These are phyloP conservation scores for Phytophthora macrochlamydospora DNA, from an alignment of 352 stramenopile genomes.

Conservation along the genomic window DNA sequence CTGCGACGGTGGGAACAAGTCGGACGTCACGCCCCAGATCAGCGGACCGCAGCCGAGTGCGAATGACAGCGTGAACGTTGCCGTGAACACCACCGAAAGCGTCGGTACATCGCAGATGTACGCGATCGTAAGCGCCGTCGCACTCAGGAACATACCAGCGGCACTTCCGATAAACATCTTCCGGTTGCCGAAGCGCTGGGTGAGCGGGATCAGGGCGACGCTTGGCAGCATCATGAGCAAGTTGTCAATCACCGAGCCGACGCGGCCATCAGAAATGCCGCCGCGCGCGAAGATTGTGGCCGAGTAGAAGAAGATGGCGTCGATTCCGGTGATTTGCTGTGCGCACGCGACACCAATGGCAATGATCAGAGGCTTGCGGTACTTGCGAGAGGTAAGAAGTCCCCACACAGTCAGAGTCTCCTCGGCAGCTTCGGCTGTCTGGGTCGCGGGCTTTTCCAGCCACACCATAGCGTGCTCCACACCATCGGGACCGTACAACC, in stretches of 20 bases:
- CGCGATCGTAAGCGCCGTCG: slow-evolving; percentile 31
- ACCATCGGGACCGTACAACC: slow-evolving; percentile 18
- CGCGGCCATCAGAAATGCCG: slow-evolving; percentile 45
- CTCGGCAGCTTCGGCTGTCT: slow-evolving; percentile 35
- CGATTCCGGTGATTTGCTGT: slow-evolving; percentile 54
- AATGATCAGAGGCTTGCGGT: slow-evolving; percentile 32
- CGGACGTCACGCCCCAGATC: slow-evolving; percentile 41
- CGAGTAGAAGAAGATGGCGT: slow-evolving; percentile 64
- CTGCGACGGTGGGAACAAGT: slow-evolving; percentile 50
- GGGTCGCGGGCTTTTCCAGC: slow-evolving; percentile 28
- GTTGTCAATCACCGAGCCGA: slow-evolving; percentile 50
- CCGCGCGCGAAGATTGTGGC: slow-evolving; percentile 46
- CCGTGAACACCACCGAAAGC: slow-evolving; percentile 48
- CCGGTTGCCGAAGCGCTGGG: slow-evolving; percentile 41
- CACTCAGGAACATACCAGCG: slow-evolving; percentile 35
- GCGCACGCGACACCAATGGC: slow-evolving; percentile 32
- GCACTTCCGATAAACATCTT: slow-evolving; percentile 35
- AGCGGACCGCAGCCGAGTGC: slow-evolving; percentile 44
- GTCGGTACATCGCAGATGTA: slow-evolving; percentile 17
- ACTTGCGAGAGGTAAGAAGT: not conserved
- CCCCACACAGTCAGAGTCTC: not conserved
- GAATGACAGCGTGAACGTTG: slow-evolving; percentile 37
- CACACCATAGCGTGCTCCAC: slow-evolving; percentile 14
- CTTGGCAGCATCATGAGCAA: slow-evolving; percentile 47
- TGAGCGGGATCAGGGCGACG: slow-evolving; percentile 24